Evolutionary conservation across 78 protist genomes (phyloP).

Genomic region (Dictyostelium brefeldianum): DNA sequence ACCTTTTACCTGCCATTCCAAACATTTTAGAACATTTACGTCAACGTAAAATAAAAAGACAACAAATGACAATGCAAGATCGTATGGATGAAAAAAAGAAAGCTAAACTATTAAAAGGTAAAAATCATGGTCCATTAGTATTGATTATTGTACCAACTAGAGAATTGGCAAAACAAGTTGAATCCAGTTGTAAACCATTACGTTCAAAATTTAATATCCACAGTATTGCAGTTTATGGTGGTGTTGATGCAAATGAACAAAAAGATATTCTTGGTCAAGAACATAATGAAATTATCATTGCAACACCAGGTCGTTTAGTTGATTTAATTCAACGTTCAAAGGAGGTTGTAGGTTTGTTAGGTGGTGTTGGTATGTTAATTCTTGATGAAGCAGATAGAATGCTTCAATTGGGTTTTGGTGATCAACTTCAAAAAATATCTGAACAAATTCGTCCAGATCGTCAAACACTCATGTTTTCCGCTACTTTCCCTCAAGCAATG

Average conservation of each 20-base stretch:
- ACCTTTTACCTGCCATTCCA: conserved; percentile 94
- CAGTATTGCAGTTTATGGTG: conserved; percentile 97
- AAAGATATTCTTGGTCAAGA: conserved; percentile 94
- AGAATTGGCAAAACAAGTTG: conserved; percentile 98
- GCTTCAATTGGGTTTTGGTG: conserved; percentile 98
- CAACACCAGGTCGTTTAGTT: conserved; percentile 96
- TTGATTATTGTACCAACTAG: conserved; percentile 98
- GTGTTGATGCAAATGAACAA: conserved; percentile 94
- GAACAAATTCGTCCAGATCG: conserved; percentile 88
- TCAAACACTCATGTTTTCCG: conserved; percentile 99
- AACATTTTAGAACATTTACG: conserved; percentile 46
- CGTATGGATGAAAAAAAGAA: background rate
- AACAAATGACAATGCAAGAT: background rate
- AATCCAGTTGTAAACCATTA: conserved; percentile 93
- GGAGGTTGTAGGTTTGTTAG: conserved; percentile 55
- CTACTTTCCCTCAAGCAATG: conserved; percentile 94
- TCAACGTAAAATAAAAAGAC: background rate
- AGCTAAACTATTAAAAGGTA: background rate
- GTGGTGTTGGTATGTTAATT: conserved; percentile 91
- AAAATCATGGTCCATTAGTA: conserved; percentile 94
- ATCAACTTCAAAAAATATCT: conserved; percentile 93
- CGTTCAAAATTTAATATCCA: conserved; percentile 87
- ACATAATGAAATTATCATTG: conserved; percentile 90
- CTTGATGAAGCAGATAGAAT: conserved; percentile 99
- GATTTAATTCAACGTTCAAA: conserved; percentile 95